Conservation (phyloP, 2,329 filamentous ascomycete genomes). For the Pseudonectria foliicola region DNA sequence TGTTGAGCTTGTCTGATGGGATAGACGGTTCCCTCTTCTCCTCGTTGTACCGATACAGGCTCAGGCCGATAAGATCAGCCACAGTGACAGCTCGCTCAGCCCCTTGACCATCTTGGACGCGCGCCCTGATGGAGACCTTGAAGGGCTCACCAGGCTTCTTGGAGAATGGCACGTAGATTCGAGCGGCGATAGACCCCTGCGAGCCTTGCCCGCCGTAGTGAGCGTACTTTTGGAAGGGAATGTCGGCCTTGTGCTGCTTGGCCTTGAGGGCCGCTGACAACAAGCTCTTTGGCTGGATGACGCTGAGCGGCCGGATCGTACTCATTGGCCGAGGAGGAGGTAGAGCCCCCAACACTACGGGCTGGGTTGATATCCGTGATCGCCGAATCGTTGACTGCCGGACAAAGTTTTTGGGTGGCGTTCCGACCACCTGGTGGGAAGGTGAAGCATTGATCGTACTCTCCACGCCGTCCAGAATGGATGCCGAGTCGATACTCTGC, state of each 20-base stretch:
- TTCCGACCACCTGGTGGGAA: conserved; percentile 54
- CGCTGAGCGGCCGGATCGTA: conserved; percentile 57
- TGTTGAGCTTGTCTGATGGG: conserved; percentile 58
- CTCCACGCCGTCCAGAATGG: conserved; percentile 59
- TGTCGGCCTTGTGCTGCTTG: conserved; percentile 59
- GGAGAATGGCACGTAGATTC: conserved; percentile 70
- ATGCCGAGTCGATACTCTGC: conserved; percentile 62
- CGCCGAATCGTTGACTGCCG: conserved; percentile 58
- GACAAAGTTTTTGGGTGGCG: conserved; percentile 52
- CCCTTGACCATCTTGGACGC: conserved; percentile 60
- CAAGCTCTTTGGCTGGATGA: conserved; percentile 62
- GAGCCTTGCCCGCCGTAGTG: conserved; percentile 72
- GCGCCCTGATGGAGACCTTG: conserved; percentile 64
- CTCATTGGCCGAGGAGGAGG: conserved; percentile 65
- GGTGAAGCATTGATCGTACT: conserved; percentile 50
- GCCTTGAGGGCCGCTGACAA: conserved; percentile 66
- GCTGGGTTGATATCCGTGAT: conserved; percentile 47
- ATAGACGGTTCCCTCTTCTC: conserved; percentile 66
- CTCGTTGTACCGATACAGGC: conserved; percentile 70
- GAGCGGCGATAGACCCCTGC: conserved; percentile 65
- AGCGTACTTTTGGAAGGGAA: conserved; percentile 71
- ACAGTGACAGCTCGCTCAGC: conserved; percentile 59
- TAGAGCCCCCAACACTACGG: conserved; percentile 55
- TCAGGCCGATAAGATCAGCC: conserved; percentile 73
- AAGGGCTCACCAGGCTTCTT: conserved; percentile 56